Evolutionary conservation across 1,139 yeast genomes (phyloP).

Genomic region (Pichia inconspicua): DNA sequence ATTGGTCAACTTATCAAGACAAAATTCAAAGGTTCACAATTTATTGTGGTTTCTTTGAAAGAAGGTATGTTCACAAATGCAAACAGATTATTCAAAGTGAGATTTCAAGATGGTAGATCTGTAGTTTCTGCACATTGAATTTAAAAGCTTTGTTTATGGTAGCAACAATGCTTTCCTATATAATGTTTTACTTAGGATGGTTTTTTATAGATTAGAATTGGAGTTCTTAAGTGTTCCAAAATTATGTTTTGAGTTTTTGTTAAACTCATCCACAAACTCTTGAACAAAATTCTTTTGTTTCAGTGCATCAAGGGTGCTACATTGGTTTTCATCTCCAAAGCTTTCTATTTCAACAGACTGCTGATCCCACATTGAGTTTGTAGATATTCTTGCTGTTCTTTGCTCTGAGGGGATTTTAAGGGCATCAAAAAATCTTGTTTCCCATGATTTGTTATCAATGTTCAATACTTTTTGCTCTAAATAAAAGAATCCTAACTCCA

Average conservation of each 20-base stretch:
- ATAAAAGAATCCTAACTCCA: conserved; percentile 2
- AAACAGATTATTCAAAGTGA: conserved; percentile 82
- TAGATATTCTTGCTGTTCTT: neutral
- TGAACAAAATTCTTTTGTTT: neutral
- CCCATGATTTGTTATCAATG: conserved; percentile 5
- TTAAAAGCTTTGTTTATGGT: no score
- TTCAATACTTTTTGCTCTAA: neutral
- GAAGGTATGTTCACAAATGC: conserved; percentile 99
- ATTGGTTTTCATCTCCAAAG: neutral
- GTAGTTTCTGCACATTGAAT: conserved; percentile 47
- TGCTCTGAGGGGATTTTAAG: conserved; percentile 2
- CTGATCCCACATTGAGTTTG: no score
- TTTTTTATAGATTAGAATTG: no score
- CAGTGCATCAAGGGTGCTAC: neutral
- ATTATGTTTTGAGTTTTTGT: neutral
- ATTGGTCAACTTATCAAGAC: conserved; percentile 95
- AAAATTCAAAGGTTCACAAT: conserved; percentile 89
- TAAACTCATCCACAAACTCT: neutral
- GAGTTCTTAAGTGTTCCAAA: neutral
- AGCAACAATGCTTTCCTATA: no score
- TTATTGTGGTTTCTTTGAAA: conserved; percentile 90
- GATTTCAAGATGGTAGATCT: conserved; percentile 95
- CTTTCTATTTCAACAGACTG: neutral
- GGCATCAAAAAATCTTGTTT: neutral
- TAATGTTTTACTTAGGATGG: no score